Evolutionary conservation across 768 basidiomycete species (phyloP).

Genomic region (Amanita pseudoporphyria): DNA sequence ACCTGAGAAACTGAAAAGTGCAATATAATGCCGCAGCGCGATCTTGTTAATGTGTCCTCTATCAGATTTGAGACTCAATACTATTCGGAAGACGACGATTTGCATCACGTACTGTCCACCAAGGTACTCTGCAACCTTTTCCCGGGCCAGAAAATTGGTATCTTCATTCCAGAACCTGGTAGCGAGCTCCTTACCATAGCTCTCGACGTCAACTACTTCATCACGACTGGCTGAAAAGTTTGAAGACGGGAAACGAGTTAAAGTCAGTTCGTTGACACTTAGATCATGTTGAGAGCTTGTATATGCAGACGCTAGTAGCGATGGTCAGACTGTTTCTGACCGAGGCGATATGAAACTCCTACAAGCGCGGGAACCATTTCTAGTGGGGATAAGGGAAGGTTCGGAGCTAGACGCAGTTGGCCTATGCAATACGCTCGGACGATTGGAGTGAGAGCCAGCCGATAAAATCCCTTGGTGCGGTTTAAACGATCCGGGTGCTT

Average conservation of each 20-base stretch:
- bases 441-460: constrained; percentile 20
- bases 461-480: constrained; percentile 25
- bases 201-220: constrained; percentile 50
- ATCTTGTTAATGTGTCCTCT: constrained; percentile 72
- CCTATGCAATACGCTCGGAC: constrained; percentile 56
- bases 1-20: constrained; percentile 79
- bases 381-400: constrained; percentile 59
- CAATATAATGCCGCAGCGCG: constrained; percentile 73
- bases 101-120: constrained; percentile 70
- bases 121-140: constrained; percentile 95
- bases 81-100: constrained; percentile 5
- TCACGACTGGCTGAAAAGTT: constrained; percentile 32
- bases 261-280: constrained; percentile 37
- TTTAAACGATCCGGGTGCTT: constrained; percentile 21
- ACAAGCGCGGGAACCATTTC: constrained; percentile 21
- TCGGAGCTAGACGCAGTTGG: constrained; percentile 74
- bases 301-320: constrained; percentile 17
- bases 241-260: constrained; percentile 35
- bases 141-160: constrained; percentile 70
- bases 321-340: background rate
- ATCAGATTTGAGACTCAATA: constrained; percentile 9
- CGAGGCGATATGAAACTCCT: background rate
- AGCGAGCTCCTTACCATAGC: constrained; percentile 64
- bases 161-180: constrained; percentile 80
- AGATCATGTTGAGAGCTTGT: constrained; percentile 43